Percentiles rank a stretch among this genome's conserved stretches.
Evolutionary conservation across 2,329 filamentous ascomycete genomes (phyloP).

Genomic region (Akanthomyces uredinophilus): DNA sequence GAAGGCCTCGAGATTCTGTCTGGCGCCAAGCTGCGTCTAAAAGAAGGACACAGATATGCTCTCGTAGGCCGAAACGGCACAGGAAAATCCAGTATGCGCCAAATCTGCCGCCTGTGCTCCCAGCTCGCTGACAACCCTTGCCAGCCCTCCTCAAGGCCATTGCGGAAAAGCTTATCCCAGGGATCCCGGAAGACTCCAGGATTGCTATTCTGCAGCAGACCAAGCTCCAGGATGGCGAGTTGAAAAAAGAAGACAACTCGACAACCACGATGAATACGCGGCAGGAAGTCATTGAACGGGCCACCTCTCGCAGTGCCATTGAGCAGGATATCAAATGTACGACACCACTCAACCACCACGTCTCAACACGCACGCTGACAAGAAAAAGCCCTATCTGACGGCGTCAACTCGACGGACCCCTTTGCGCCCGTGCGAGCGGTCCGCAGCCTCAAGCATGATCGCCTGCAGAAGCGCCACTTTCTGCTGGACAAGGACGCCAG

Average conservation of each 20-base stretch:
- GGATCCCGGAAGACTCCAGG: constrained; percentile 60
- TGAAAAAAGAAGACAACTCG: constrained; percentile 9
- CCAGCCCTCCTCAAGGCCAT: constrained; percentile 68
- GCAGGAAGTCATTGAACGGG: constrained; percentile 61
- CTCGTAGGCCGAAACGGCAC: constrained; percentile 76
- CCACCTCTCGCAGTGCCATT: constrained; percentile 50
- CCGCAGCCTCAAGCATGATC: constrained; percentile 57
- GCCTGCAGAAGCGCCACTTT: constrained; percentile 59
- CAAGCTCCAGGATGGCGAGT: constrained; percentile 21
- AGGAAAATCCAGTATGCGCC: constrained; percentile 67
- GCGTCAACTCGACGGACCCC: constrained; percentile 52
- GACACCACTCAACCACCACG: constrained; percentile 14
- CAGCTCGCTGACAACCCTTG: constrained; percentile 1
- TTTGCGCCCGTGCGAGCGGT: constrained; percentile 56
- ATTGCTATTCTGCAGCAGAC: constrained; percentile 69
- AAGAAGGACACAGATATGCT: constrained; percentile 70
- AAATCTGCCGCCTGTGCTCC: neutral
- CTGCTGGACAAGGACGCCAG: constrained; percentile 68
- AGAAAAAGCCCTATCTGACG: constrained; percentile 47
- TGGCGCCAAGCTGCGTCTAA: constrained; percentile 65
- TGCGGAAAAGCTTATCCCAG: constrained; percentile 72
- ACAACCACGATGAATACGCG: constrained; percentile 43
- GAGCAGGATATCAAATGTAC: constrained; percentile 57
- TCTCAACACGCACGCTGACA: neutral
- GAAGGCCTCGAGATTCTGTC: constrained; percentile 62